Conservation (phyloP, 345 rosid species). For the Raphanus raphanistrum region DNA sequence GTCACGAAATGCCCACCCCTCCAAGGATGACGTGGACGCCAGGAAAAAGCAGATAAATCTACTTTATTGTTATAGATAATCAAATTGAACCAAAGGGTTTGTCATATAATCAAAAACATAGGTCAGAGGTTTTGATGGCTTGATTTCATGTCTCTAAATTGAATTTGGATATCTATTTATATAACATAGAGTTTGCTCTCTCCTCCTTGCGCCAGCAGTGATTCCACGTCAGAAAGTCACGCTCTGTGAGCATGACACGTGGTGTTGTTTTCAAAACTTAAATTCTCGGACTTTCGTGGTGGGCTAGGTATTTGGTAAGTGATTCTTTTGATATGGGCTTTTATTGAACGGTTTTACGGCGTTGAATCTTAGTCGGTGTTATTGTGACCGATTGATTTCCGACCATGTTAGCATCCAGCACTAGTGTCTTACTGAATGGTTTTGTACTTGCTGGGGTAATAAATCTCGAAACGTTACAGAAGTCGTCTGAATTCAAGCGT, state of each 20-base stretch:
- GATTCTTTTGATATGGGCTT: not conserved
- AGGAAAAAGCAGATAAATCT: no score
- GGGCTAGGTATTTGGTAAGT: not conserved
- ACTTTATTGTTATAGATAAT: no score
- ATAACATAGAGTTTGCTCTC: no score
- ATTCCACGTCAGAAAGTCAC: no score
- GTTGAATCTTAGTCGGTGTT: not conserved
- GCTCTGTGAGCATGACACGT: not conserved
- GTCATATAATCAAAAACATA: not conserved
- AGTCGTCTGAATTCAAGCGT: not conserved
- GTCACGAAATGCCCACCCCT: no score
- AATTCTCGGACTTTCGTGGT: not conserved
- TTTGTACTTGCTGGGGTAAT: not conserved
- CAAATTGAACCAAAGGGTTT: constrained; percentile 16
- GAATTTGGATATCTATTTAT: not conserved
- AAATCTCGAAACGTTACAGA: not conserved
- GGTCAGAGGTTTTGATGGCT: not conserved
- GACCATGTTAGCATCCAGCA: not conserved
- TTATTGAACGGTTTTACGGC: not conserved
- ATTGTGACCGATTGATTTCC: not conserved
- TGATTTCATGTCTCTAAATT: not conserved
- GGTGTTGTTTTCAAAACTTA: not conserved
- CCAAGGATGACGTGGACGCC: no score
- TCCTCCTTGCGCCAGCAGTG: no score
- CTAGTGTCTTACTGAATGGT: not conserved